phyloP scores from a whole-genome alignment of 495 filamentous ascomycete species.

The Parachaetomium inaequale region DNA sequence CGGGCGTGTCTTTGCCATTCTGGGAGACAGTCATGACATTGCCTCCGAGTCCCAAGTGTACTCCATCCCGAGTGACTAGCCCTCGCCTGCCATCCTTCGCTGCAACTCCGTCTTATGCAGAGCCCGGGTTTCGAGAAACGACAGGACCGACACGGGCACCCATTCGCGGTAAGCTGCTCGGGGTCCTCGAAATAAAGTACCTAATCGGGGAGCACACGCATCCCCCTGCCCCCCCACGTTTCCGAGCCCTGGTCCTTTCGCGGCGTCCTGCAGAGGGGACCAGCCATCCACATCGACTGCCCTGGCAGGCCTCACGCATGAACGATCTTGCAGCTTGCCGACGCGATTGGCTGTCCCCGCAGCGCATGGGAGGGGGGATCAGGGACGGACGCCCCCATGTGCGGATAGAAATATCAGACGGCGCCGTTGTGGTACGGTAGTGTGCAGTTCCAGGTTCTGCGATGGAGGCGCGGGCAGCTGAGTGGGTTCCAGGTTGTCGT shows the following conservation, averaged over 20 bases:
- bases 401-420: not conserved
- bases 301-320: constrained; percentile 5
- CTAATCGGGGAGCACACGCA: not conserved
- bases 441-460: not conserved
- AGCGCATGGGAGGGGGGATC: not conserved
- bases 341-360: constrained; percentile 2
- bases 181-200: not conserved
- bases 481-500: not conserved
- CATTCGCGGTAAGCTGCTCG: not conserved
- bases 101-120: not conserved
- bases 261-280: constrained; percentile 2
- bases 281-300: not conserved
- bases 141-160: not conserved
- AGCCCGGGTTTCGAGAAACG: not conserved
- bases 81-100: too few relatives aligned
- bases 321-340: not conserved
- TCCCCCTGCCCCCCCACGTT: not conserved
- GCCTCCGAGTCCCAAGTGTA: too few relatives aligned
- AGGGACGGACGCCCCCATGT: not conserved
- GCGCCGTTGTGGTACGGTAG: too few relatives aligned
- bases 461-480: too few relatives aligned
- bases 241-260: not conserved
- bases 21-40: not conserved
- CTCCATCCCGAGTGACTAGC: too few relatives aligned
- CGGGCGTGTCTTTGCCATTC: not conserved